Evolutionary conservation across 768 basidiomycete species (phyloP).

Genomic region (Boletus subparvulus): DNA sequence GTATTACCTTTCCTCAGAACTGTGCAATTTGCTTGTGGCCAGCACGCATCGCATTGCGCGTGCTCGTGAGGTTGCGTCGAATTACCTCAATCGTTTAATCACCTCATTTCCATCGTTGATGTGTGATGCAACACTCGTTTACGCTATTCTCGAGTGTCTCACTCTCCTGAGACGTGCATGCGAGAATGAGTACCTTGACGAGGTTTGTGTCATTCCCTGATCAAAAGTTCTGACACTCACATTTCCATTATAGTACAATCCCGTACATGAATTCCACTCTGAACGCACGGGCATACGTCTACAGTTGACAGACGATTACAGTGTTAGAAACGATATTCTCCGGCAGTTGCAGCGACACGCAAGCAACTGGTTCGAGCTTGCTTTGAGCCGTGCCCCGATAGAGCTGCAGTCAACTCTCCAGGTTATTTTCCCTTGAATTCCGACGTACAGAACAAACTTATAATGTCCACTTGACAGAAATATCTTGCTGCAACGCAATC

Average conservation of each 20-base stretch:
- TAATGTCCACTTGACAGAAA: conserved; percentile 52
- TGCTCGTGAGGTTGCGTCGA: conserved; percentile 77
- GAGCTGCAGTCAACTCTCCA: conserved; percentile 92
- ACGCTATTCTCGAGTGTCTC: conserved; percentile 86
- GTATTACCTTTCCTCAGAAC: conserved; percentile 61
- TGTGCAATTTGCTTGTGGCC: conserved; percentile 69
- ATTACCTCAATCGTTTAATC: conserved; percentile 82
- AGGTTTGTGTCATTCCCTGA: conserved; percentile 50
- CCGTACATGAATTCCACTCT: conserved; percentile 79
- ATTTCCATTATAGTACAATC: conserved; percentile 69
- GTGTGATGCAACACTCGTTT: conserved; percentile 87
- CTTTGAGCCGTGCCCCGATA: conserved; percentile 84
- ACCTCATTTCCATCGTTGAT: conserved; percentile 92
- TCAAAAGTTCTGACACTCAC: background rate
- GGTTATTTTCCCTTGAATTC: conserved; percentile 43
- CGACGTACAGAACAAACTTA: background rate
- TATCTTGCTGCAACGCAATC: conserved; percentile 81
- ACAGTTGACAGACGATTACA: conserved; percentile 83
- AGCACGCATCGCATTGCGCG: conserved; percentile 83
- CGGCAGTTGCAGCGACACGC: conserved; percentile 71
- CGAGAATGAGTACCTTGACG: conserved; percentile 88
- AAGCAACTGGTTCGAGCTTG: conserved; percentile 82
- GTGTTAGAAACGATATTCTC: conserved; percentile 81
- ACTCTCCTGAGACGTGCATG: conserved; percentile 85
- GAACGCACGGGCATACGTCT: conserved; percentile 72